phyloP scores from a whole-genome alignment of 140 eudicot genomes.

The Senecio squalidus region DNA sequence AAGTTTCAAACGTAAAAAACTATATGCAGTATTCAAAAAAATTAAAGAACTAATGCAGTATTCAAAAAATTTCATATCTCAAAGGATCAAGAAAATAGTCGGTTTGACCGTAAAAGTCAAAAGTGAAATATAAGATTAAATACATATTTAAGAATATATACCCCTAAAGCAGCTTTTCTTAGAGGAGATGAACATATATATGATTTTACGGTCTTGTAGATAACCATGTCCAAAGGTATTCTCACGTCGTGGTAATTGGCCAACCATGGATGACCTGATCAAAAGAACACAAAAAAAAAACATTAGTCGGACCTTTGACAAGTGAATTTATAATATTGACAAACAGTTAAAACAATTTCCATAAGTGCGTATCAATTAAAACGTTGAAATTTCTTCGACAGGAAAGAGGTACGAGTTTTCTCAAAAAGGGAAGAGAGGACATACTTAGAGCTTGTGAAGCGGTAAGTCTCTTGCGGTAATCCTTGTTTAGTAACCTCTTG shows the following conservation, averaged over 20 bases:
- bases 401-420: not conserved
- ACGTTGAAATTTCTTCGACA: not conserved
- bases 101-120: slow-evolving; percentile 10
- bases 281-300: slow-evolving; percentile 13
- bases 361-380: not conserved
- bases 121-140: not conserved
- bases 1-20: not conserved
- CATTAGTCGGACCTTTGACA: not conserved
- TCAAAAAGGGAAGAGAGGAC: slow-evolving; percentile 23
- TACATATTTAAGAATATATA: slow-evolving; percentile 26
- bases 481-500: slow-evolving; percentile 81
- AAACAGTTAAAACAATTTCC: not conserved
- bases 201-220: slow-evolving; percentile 77
- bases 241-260: slow-evolving; percentile 60
- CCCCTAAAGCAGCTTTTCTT: slow-evolving; percentile 96
- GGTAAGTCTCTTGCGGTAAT: slow-evolving; percentile 89
- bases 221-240: slow-evolving; percentile 94
- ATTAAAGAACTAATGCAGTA: slow-evolving; percentile 1
- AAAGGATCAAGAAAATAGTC: not conserved
- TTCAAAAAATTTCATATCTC: not conserved
- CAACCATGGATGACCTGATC: slow-evolving; percentile 99
- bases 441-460: slow-evolving; percentile 97
- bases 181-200: slow-evolving; percentile 84
- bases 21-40: not conserved
- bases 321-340: not conserved